These are phyloP conservation scores for Citrus australasica DNA, from an alignment of 345 rosid species.

Conservation along the genomic window DNA sequence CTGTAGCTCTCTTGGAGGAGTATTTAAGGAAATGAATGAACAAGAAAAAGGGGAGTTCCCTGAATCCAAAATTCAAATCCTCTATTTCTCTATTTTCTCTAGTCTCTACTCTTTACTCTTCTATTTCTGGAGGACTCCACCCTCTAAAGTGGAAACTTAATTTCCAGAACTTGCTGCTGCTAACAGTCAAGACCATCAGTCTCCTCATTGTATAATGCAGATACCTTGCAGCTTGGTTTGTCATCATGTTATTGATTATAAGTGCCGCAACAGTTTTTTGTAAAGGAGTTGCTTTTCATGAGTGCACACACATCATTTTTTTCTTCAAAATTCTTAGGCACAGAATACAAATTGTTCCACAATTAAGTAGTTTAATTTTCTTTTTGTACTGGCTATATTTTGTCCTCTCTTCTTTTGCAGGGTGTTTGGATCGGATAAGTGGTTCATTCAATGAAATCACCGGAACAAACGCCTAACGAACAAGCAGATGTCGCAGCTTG, in stretches of 20 bases:
- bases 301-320: neutral
- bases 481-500: neutral
- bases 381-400: neutral
- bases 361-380: neutral
- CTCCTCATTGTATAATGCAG: neutral
- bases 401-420: conserved; percentile 19
- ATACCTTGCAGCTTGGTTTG: neutral
- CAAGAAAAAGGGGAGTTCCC: too few species aligned
- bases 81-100: too few species aligned
- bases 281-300: neutral
- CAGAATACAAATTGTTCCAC: neutral
- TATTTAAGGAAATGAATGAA: too few species aligned
- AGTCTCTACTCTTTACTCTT: too few species aligned
- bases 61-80: too few species aligned
- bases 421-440: conserved; percentile 69
- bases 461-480: neutral
- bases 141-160: too few species aligned
- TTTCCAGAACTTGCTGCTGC: too few species aligned
- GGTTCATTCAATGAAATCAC: neutral
- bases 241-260: neutral
- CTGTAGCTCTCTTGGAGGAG: too few species aligned
- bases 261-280: neutral
- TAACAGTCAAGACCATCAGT: too few species aligned
- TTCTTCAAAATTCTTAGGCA: neutral
- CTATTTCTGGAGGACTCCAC: too few species aligned